phyloP scores from a whole-genome alignment of 108 stramenopile species.

The Nitzschia sp. region DNA sequence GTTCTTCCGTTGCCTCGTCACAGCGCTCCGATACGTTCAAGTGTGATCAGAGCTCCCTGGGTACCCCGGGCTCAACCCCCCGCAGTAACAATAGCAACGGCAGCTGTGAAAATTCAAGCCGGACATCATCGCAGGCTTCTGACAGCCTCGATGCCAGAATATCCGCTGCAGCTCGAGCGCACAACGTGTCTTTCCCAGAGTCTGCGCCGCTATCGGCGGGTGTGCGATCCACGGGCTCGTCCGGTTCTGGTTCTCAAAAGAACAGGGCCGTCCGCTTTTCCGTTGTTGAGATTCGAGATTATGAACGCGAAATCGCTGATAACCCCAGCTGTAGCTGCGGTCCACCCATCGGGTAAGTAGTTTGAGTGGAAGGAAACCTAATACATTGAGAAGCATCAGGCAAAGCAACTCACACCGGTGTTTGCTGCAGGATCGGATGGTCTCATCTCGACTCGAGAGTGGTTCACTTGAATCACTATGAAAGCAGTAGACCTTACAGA shows the following conservation, averaged over 20 bases:
- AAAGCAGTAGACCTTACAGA: slow-evolving; percentile 28
- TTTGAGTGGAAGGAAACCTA: background rate
- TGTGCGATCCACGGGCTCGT: background rate
- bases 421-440: slow-evolving; percentile 34
- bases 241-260: background rate
- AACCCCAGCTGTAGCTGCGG: slow-evolving; percentile 27
- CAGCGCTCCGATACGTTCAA: background rate
- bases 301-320: slow-evolving; percentile 21
- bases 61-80: background rate
- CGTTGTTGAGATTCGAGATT: slow-evolving; percentile 29
- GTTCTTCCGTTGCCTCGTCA: background rate
- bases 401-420: background rate
- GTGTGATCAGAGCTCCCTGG: background rate
- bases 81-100: background rate
- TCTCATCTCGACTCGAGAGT: background rate
- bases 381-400: background rate
- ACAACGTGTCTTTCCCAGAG: too few species aligned
- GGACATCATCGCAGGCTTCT: background rate
- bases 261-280: slow-evolving; percentile 20
- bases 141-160: background rate
- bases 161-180: background rate
- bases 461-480: slow-evolving; percentile 34
- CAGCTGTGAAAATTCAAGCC: background rate
- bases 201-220: background rate
- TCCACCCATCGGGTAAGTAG: slow-evolving; percentile 37